A percentile compares a stretch with the other conserved stretches of the same genome.
These are phyloP conservation scores for Coemansia furcata DNA, from an alignment of 192 early-diverging fungal species.

Conservation along the genomic window DNA sequence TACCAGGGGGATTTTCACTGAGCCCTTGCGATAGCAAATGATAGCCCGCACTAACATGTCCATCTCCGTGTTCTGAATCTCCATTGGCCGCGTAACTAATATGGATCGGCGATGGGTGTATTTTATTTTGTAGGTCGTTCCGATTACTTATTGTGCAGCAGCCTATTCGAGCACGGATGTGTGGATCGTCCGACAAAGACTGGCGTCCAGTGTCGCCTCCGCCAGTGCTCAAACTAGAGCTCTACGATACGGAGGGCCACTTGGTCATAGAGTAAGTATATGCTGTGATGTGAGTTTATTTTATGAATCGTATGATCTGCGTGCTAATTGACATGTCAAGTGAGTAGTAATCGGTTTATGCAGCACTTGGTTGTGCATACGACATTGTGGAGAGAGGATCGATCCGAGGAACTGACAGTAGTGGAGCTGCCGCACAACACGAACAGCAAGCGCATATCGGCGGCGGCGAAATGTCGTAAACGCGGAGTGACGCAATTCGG, in stretches of 20 bases:
- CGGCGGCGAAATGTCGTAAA: slow-evolving; percentile 51
- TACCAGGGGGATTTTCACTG: not conserved
- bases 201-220: slow-evolving; percentile 75
- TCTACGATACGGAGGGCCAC: slow-evolving; percentile 56
- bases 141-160: slow-evolving; percentile 68
- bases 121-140: slow-evolving; percentile 54
- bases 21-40: not conserved
- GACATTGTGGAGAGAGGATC: slow-evolving; percentile 41
- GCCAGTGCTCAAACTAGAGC: slow-evolving; percentile 67
- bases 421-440: slow-evolving; percentile 49
- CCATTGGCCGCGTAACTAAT: too few species aligned
- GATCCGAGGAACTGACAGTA: slow-evolving; percentile 39
- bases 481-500: slow-evolving; percentile 48
- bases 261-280: slow-evolving; percentile 37
- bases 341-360: slow-evolving; percentile 35
- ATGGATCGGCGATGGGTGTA: too few species aligned
- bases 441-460: slow-evolving; percentile 52
- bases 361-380: slow-evolving; percentile 53
- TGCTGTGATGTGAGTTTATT: not conserved
- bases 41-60: not conserved
- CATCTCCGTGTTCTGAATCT: too few species aligned
- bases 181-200: slow-evolving; percentile 80
- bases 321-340: not conserved
- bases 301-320: not conserved
- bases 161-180: slow-evolving; percentile 74